Base-by-base conservation (phyloP, 805 yeast species). In the Gaillardinia entomophila region DNA sequence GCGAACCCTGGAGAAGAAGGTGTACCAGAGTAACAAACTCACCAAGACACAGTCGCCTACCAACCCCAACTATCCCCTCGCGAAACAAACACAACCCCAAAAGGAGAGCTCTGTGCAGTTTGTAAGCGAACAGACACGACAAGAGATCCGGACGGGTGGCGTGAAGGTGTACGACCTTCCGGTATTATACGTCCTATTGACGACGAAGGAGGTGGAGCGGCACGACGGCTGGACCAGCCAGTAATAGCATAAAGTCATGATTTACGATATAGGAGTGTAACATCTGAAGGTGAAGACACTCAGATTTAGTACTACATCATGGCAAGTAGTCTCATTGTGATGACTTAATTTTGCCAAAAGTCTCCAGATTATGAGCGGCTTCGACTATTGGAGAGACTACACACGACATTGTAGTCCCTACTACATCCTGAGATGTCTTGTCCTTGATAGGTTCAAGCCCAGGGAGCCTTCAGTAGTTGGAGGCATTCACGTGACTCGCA, bases 141-240 rank as follows among this genome's bases (percentile, higher is more conserved):
- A 41, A 6, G 43, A 34, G 18, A 38, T 53, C n/a, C 33, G 33
- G 16, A 19, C 6, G 8, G 22, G 22, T 6, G 57, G 55, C n/a
- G 42, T 37, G 12, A 50, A 50, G 32, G 46, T 37, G 24, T 51
- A 42, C 28, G 36, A 38, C 17, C 34, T 49, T 6, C 50, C 55
- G 8, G 34, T 50, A 4, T 35, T 52, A 37, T 40, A 43, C 13
- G 33, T 49, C 6, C 28, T 48, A 12, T 35, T 51, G 17, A 35
- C 34, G 17, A 18, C 20, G 12, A 33, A 29, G 6, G 42, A 35
- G 16, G 15, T 17, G 13, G 24, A 31, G 17, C 27, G 28, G 14
- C 22, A 30, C 3, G 27, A 22, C 3, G 47, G 40, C 12, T 50
- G 55, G 55, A 38, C 52, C 6, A 27, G 19, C 26, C 48, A 42